Evolutionary conservation across 139 green algal species (phyloP).

Genomic region (Chlorella sp.): DNA sequence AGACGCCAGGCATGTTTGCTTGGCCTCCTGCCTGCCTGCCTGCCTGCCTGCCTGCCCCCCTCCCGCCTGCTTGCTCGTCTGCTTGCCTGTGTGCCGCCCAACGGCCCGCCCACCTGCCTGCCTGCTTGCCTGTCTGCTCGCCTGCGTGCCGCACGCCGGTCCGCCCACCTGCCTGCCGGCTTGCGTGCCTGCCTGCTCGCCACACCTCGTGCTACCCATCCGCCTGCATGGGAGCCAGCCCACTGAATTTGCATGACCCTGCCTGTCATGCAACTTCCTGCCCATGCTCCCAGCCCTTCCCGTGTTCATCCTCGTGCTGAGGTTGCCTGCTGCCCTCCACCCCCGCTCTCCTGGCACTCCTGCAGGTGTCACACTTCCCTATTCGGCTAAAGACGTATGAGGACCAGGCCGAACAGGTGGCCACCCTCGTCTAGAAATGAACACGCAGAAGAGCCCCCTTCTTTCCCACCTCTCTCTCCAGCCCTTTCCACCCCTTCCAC

Average conservation of each 20-base stretch:
- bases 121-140: too few relatives aligned
- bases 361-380: neutral
- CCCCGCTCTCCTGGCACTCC: neutral
- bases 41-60: neutral
- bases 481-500: too few relatives aligned
- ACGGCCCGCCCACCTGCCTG: neutral
- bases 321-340: neutral
- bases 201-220: too few relatives aligned
- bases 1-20: too few relatives aligned
- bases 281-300: neutral
- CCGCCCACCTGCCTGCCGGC: too few relatives aligned
- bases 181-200: too few relatives aligned
- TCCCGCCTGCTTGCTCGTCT: neutral
- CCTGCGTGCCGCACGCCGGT: too few relatives aligned
- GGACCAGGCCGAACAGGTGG: slow-evolving; percentile 3
- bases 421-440: neutral
- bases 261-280: neutral
- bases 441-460: too few relatives aligned
- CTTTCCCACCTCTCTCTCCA: neutral
- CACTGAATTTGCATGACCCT: too few relatives aligned
- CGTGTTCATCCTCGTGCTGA: neutral
- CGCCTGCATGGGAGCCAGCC: too few relatives aligned
- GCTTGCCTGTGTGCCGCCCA: too few relatives aligned
- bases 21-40: neutral
- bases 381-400: neutral